Evolutionary conservation across 2,329 filamentous ascomycete species (phyloP).

Genomic region (Botrytis paeoniae): DNA sequence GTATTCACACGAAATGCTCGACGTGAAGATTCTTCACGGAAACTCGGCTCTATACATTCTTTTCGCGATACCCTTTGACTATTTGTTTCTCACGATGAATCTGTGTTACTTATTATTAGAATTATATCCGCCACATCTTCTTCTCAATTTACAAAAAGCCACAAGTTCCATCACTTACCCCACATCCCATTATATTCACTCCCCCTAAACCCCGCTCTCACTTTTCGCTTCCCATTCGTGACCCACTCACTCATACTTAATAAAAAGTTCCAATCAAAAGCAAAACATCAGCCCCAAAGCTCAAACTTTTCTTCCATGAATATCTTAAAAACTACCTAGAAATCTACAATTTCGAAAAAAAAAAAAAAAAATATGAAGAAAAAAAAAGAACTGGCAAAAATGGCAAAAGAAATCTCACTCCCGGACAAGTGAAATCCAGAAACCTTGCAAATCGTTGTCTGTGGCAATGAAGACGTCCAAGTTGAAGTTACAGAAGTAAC

Average conservation of each 20-base stretch:
- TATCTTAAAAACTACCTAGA: not conserved
- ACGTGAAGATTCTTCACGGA: not conserved
- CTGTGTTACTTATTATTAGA: not conserved
- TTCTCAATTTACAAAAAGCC: not conserved
- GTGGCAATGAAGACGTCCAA: not conserved
- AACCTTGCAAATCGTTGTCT: constrained; percentile 8
- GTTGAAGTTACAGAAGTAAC: not conserved
- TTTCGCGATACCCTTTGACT: not conserved
- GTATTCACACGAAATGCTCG: not conserved
- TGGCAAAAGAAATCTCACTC: not conserved
- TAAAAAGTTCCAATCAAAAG: not conserved
- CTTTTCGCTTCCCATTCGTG: not conserved
- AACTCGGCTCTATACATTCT: not conserved
- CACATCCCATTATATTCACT: not conserved
- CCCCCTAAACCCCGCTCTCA: not conserved
- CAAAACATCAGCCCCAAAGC: not conserved
- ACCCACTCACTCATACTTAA: too few species aligned
- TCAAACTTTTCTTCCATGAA: accelerated
- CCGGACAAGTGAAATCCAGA: not conserved
- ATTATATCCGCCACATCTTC: not conserved
- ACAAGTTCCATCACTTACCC: not conserved
- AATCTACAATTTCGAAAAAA: not conserved
- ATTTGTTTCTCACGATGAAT: not conserved
- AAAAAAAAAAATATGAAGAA: too few species aligned
- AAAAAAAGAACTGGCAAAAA: not conserved